Conservation (phyloP, 805 yeast genomes). For the Barnettozyma vustinii region DNA sequence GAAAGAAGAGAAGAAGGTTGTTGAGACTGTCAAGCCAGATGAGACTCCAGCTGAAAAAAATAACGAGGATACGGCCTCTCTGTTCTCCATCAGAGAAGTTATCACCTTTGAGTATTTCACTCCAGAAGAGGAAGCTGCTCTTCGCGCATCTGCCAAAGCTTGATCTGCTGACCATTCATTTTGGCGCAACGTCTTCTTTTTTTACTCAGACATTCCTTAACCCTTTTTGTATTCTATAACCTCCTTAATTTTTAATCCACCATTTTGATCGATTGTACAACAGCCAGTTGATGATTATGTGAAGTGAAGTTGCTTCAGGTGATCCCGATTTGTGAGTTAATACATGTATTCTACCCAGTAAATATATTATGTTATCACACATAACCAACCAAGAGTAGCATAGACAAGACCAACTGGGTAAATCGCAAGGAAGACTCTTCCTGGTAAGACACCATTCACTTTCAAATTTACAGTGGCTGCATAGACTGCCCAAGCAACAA, state of each 20-base stretch:
- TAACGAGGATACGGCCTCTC: slow-evolving; percentile 6
- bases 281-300: neutral
- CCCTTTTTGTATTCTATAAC: neutral
- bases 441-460: slow-evolving; percentile 57
- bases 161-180: neutral
- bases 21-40: neutral
- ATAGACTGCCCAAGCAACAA: slow-evolving; percentile 58
- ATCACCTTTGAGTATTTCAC: slow-evolving; percentile 18
- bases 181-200: neutral
- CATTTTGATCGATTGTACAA: neutral
- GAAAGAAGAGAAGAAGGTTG: neutral
- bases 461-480: slow-evolving; percentile 58
- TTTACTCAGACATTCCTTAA: neutral
- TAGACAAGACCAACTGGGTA: slow-evolving; percentile 64
- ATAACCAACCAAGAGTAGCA: slow-evolving; percentile 59
- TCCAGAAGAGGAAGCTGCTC: slow-evolving; percentile 9
- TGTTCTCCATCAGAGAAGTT: slow-evolving; percentile 22
- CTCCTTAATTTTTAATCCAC: too few relatives aligned
- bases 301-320: neutral
- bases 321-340: too few relatives aligned
- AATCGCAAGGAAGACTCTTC: slow-evolving; percentile 54
- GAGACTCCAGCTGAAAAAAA: neutral
- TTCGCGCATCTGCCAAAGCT: slow-evolving; percentile 2
- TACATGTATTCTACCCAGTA: too few relatives aligned
- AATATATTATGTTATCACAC: slow-evolving; percentile 42